Conservation (phyloP, 495 filamentous ascomycete genomes). For the Staphylotrichum longicolle region DNA sequence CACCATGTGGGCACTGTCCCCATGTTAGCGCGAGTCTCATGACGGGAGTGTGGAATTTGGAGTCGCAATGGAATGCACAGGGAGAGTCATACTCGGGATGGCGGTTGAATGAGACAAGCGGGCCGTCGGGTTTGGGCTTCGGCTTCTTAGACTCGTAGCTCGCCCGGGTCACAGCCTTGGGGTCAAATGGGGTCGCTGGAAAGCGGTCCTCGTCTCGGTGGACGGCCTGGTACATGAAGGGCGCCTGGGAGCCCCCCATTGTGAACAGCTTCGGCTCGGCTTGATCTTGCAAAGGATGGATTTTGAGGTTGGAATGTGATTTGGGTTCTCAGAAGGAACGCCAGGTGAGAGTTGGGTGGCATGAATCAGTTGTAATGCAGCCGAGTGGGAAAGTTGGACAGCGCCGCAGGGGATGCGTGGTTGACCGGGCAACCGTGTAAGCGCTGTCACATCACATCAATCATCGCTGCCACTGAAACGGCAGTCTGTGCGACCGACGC, state of each 20-base stretch:
- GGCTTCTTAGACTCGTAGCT: slow-evolving; percentile 59
- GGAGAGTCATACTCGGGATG: slow-evolving; percentile 70
- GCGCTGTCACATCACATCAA: slow-evolving; percentile 5
- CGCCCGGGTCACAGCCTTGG: slow-evolving; percentile 74
- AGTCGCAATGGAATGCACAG: slow-evolving; percentile 4
- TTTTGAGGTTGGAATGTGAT: not conserved
- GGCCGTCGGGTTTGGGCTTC: slow-evolving; percentile 69
- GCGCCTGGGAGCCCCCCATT: slow-evolving; percentile 63
- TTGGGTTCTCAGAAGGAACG: not conserved
- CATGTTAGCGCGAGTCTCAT: slow-evolving; percentile 19
- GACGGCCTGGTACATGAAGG: slow-evolving; percentile 71
- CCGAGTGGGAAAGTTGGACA: no score
- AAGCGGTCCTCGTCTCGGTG: slow-evolving; percentile 44
- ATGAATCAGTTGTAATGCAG: no score
- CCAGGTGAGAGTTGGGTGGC: no score
- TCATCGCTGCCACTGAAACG: no score
- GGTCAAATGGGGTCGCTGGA: slow-evolving; percentile 67
- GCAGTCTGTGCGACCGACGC: no score
- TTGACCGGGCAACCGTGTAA: slow-evolving; percentile 24
- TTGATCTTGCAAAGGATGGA: not conserved
- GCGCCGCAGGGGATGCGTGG: not conserved
- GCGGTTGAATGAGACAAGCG: slow-evolving; percentile 71
- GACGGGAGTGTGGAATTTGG: not conserved
- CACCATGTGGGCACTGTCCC: slow-evolving; percentile 37
- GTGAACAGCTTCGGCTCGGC: slow-evolving; percentile 8